These are phyloP conservation scores for Candida sphagnicola DNA, from an alignment of 805 yeast genomes.

Conservation along the genomic window DNA sequence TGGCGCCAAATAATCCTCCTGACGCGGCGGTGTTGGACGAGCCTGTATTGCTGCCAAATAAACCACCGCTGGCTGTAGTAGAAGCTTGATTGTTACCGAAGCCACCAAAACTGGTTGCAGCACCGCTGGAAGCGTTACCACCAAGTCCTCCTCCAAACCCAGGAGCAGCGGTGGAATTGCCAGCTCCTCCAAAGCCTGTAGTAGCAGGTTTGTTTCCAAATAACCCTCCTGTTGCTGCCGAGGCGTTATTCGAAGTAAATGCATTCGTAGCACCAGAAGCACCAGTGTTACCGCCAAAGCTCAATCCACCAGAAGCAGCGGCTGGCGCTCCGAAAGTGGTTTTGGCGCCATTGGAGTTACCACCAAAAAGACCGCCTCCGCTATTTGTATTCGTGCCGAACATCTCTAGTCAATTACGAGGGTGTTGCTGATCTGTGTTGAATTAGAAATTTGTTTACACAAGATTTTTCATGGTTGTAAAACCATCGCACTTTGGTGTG, in stretches of 20 bases:
- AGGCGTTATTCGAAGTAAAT: conserved; percentile 4
- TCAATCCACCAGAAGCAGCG: conserved; percentile 3
- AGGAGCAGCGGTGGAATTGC: conserved; percentile 6
- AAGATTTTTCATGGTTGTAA: no score
- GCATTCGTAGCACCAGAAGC: conserved; percentile 1
- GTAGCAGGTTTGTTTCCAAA: conserved; percentile 13
- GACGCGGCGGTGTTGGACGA: conserved; percentile 6
- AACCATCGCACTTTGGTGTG: no score
- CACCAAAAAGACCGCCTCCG: conserved; percentile 11
- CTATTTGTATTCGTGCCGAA: conserved; percentile 6
- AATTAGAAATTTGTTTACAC: no score
- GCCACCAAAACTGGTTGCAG: conserved; percentile 7
- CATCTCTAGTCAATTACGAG: neutral
- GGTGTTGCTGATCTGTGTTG: neutral
- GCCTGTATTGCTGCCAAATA: conserved; percentile 7
- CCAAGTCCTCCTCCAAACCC: conserved; percentile 7
- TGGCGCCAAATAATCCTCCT: conserved; percentile 20
- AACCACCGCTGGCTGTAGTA: conserved; percentile 10
- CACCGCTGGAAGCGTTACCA: neutral
- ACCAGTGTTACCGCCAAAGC: conserved; percentile 3
- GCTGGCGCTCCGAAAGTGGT: conserved; percentile 6
- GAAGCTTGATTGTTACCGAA: conserved; percentile 9
- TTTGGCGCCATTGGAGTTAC: neutral
- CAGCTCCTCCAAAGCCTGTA: conserved; percentile 2
- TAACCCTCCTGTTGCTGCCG: conserved; percentile 11